Conservation (phyloP, 2,329 filamentous ascomycete genomes). For the Proliferodiscus dingleyae region DNA sequence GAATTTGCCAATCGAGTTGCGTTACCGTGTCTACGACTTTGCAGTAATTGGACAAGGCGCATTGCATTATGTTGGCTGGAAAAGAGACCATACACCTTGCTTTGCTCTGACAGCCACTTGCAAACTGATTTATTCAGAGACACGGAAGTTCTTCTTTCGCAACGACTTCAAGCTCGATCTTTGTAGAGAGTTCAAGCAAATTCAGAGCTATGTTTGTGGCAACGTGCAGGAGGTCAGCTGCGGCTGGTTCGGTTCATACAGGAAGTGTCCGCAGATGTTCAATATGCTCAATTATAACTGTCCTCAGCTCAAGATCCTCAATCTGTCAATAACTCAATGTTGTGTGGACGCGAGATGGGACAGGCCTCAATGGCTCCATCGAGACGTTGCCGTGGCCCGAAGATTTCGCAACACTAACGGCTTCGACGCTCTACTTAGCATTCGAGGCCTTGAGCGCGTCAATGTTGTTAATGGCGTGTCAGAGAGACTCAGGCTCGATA, state of each 20-base stretch:
- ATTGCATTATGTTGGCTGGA: not conserved
- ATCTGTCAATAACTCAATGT: conserved; percentile 5
- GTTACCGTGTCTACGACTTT: conserved; percentile 16
- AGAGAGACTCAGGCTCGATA: no score
- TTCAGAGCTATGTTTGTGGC: conserved; percentile 1
- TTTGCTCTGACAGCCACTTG: conserved; percentile 14
- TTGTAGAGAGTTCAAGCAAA: not conserved
- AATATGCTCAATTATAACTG: conserved; percentile 2
- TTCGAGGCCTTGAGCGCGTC: conserved; percentile 18
- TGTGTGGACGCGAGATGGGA: not conserved
- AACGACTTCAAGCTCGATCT: conserved; percentile 14
- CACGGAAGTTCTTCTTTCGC: conserved; percentile 14
- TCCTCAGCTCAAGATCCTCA: conserved; percentile 8
- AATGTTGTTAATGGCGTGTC: no score
- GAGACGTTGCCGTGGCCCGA: conserved; percentile 4
- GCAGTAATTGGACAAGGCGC: conserved; percentile 3
- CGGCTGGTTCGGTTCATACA: conserved; percentile 8
- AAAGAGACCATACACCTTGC: not conserved
- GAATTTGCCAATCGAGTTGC: conserved; percentile 17
- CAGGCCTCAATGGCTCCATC: conserved; percentile 1
- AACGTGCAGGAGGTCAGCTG: conserved; percentile 14
- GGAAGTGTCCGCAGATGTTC: conserved; percentile 4
- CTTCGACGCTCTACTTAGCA: conserved; percentile 13
- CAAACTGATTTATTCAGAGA: conserved; percentile 14
- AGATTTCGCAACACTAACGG: conserved; percentile 14